Evolutionary conservation across 495 filamentous ascomycete species (phyloP).

Genomic region (Daldinia concentrica): DNA sequence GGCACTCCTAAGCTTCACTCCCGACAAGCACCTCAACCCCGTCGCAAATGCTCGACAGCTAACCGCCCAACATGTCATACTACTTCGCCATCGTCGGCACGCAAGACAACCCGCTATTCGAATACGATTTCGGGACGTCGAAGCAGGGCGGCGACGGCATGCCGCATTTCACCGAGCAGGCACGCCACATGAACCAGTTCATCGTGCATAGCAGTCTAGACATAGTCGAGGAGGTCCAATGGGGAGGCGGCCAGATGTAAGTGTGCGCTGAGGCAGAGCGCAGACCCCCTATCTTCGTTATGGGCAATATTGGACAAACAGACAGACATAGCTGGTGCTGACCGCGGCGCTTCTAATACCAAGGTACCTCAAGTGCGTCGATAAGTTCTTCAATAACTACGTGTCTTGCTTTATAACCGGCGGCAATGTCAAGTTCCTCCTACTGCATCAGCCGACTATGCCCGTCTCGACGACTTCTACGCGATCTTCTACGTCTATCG

Average conservation of each 20-base stretch:
- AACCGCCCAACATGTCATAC: slow-evolving; percentile 80
- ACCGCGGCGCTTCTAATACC: background rate
- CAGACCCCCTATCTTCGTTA: background rate
- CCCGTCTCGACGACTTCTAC: slow-evolving; percentile 50
- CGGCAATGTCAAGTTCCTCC: slow-evolving; percentile 83
- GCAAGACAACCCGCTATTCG: slow-evolving; percentile 93
- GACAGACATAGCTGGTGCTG: background rate
- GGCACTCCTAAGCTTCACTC: background rate
- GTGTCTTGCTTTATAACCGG: slow-evolving; percentile 92
- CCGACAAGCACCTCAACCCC: background rate
- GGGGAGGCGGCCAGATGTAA: slow-evolving; percentile 82
- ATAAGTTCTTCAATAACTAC: slow-evolving; percentile 90
- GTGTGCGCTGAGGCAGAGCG: slow-evolving; percentile 16
- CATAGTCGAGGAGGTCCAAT: slow-evolving; percentile 94
- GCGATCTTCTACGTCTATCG: slow-evolving; percentile 71
- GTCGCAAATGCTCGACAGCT: slow-evolving; percentile 48
- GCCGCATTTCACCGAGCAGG: slow-evolving; percentile 83
- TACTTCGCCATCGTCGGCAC: slow-evolving; percentile 96
- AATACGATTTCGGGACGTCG: slow-evolving; percentile 93
- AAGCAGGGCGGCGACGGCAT: slow-evolving; percentile 94
- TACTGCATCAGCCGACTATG: slow-evolving; percentile 79
- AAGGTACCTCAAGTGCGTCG: slow-evolving; percentile 95
- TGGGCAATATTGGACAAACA: background rate
- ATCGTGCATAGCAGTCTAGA: slow-evolving; percentile 92
- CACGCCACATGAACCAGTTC: slow-evolving; percentile 95